Percentiles rank a stretch among this genome's conserved stretches.
phyloP scores from a whole-genome alignment of 177 flowering plant genomes.

The Vitis hybrid region DNA sequence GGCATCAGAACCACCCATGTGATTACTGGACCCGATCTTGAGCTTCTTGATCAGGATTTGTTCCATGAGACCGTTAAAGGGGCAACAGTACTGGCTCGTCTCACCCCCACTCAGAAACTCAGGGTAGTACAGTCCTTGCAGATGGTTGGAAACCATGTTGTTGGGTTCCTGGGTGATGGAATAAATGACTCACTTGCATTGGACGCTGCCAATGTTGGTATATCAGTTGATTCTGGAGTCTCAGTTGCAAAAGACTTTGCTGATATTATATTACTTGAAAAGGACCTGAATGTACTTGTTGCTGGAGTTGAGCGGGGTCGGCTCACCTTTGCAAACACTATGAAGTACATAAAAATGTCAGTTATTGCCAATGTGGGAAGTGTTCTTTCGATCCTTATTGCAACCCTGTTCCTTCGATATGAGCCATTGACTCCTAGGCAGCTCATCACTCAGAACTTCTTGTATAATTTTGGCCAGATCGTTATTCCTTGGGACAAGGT shows the following conservation, averaged over 20 bases:
- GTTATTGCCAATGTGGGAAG: constrained; percentile 69
- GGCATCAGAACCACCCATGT: constrained; percentile 68
- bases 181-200: constrained; percentile 66
- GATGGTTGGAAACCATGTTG: constrained; percentile 51
- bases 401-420: constrained; percentile 36
- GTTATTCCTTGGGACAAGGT: constrained; percentile 81
- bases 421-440: constrained; percentile 77
- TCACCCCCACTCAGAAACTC: constrained; percentile 76
- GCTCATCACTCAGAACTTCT: constrained; percentile 66
- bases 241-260: constrained; percentile 73
- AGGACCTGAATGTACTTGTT: constrained; percentile 70
- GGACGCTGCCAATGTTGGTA: constrained; percentile 73
- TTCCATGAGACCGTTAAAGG: constrained; percentile 65
- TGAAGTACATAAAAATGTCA: constrained; percentile 71
- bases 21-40: constrained; percentile 77
- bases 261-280: constrained; percentile 71
- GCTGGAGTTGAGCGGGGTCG: constrained; percentile 71
- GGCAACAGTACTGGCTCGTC: constrained; percentile 74
- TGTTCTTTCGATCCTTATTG: constrained; percentile 54
- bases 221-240: constrained; percentile 78
- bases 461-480: constrained; percentile 63
- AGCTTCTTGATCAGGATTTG: constrained; percentile 48
- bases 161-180: constrained; percentile 81
- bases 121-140: constrained; percentile 74
- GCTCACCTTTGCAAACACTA: constrained; percentile 68